These are phyloP conservation scores for Asterophora lycoperdoides DNA, from an alignment of 768 basidiomycete genomes.

Conservation along the genomic window DNA sequence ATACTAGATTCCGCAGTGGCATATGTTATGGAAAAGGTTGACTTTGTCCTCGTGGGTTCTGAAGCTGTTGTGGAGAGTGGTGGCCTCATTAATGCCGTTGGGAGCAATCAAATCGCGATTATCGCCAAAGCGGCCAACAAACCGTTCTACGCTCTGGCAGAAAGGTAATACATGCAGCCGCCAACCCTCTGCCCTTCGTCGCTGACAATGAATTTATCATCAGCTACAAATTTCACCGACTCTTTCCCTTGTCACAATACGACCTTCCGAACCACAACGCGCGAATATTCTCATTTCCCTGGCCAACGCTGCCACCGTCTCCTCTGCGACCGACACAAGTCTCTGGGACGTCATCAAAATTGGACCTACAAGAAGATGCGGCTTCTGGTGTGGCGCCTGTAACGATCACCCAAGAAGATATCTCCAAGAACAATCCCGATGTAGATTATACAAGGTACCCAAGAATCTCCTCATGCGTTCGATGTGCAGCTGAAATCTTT, in stretches of 20 bases:
- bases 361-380: conserved; percentile 20
- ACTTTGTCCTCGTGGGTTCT: conserved; percentile 93
- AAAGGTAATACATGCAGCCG: conserved; percentile 55
- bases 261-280: conserved; percentile 82
- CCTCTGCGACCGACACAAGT: conserved; percentile 18
- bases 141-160: conserved; percentile 93
- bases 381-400: conserved; percentile 17
- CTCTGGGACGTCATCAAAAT: conserved; percentile 11
- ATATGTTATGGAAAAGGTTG: conserved; percentile 95
- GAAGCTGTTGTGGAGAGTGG: conserved; percentile 99
- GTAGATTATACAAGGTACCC: conserved; percentile 89
- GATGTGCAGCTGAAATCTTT: conserved; percentile 3
- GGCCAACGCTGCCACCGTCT: conserved; percentile 25
- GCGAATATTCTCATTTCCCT: conserved; percentile 69
- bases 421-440: conserved; percentile 77
- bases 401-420: conserved; percentile 78
- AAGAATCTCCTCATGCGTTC: neutral
- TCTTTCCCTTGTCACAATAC: conserved; percentile 90
- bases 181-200: conserved; percentile 18
- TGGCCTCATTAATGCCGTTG: conserved; percentile 87
- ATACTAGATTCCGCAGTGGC: conserved; percentile 96
- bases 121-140: conserved; percentile 93
- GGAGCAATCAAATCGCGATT: conserved; percentile 94
- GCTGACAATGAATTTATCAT: conserved; percentile 16
- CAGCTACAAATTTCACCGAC: conserved; percentile 96